A percentile compares a stretch with the other conserved stretches of the same genome.
Evolutionary conservation across 345 rosid genomes (phyloP).

Genomic region (Dovyalis caffra): DNA sequence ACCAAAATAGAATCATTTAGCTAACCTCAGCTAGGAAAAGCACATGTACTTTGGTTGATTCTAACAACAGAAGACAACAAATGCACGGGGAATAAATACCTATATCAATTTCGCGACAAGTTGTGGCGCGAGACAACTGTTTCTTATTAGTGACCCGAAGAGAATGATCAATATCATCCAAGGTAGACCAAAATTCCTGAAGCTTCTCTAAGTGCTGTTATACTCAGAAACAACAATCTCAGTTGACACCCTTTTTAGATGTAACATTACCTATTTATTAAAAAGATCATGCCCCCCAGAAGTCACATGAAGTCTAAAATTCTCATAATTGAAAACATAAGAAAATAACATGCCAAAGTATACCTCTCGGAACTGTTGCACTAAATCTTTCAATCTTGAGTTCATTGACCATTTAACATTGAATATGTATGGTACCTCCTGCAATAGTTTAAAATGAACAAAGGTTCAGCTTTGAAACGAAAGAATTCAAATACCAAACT

Average conservation of each 20-base stretch:
- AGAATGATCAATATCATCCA: slow-evolving; percentile 73
- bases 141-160: slow-evolving; percentile 51
- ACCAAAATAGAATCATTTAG: too few relatives aligned
- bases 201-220: slow-evolving; percentile 66
- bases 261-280: background rate
- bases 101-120: slow-evolving; percentile 45
- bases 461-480: slow-evolving; percentile 7
- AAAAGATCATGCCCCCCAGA: background rate
- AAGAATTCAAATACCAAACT: slow-evolving; percentile 2
- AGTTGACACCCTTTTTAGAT: background rate
- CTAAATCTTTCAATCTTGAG: slow-evolving; percentile 62
- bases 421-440: slow-evolving; percentile 72
- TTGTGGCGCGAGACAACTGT: slow-evolving; percentile 43
- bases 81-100: slow-evolving; percentile 35
- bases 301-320: background rate
- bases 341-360: background rate
- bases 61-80: background rate
- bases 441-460: slow-evolving; percentile 12
- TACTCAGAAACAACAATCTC: background rate
- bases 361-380: slow-evolving; percentile 63
- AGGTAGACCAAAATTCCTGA: slow-evolving; percentile 68
- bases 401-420: slow-evolving; percentile 52
- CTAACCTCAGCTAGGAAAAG: too few relatives aligned
- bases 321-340: background rate
- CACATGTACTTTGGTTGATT: too few relatives aligned